Evolutionary conservation across 371 early-diverging fungal species (phyloP).

Genomic region (Circinella minor): DNA sequence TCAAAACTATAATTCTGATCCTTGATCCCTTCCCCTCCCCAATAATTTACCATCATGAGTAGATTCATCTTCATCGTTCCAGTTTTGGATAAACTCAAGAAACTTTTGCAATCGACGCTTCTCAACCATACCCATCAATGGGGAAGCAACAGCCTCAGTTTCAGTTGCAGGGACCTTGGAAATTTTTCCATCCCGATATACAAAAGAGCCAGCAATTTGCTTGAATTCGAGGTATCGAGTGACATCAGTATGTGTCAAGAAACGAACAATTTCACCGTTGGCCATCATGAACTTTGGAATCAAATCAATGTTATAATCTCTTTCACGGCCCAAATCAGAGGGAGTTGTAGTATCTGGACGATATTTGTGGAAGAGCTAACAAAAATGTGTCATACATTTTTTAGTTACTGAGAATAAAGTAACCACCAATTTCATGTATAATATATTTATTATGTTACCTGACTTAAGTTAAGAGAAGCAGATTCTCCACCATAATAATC

Average conservation of each 20-base stretch:
- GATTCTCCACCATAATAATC: constrained; percentile 98
- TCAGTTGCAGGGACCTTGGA: constrained; percentile 97
- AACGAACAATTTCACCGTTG: constrained; percentile 89
- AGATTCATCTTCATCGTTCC: constrained; percentile 76
- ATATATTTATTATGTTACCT: constrained; percentile 55
- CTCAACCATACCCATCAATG: constrained; percentile 95
- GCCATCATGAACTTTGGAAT: constrained; percentile 99
- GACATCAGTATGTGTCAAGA: constrained; percentile 94
- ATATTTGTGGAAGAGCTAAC: constrained; percentile 89
- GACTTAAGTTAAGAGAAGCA: constrained; percentile 91
- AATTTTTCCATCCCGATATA: constrained; percentile 85
- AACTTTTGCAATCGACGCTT: constrained; percentile 96
- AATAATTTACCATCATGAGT: constrained; percentile 72
- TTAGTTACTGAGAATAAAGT: too few relatives aligned
- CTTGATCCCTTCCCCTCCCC: background rate
- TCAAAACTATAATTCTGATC: background rate
- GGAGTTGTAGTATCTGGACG: constrained; percentile 72
- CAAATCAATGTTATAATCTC: constrained; percentile 98
- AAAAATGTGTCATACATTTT: too few relatives aligned
- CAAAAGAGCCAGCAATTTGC: constrained; percentile 95
- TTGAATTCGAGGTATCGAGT: constrained; percentile 98
- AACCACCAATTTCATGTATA: too few relatives aligned
- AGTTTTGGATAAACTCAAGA: constrained; percentile 94
- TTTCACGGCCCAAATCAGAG: constrained; percentile 79
- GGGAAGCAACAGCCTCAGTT: constrained; percentile 85